Percentiles rank a stretch among this genome's conserved stretches.
Evolutionary conservation across 2,329 filamentous ascomycete species (phyloP).

Genomic region (Volutella citrinella): DNA sequence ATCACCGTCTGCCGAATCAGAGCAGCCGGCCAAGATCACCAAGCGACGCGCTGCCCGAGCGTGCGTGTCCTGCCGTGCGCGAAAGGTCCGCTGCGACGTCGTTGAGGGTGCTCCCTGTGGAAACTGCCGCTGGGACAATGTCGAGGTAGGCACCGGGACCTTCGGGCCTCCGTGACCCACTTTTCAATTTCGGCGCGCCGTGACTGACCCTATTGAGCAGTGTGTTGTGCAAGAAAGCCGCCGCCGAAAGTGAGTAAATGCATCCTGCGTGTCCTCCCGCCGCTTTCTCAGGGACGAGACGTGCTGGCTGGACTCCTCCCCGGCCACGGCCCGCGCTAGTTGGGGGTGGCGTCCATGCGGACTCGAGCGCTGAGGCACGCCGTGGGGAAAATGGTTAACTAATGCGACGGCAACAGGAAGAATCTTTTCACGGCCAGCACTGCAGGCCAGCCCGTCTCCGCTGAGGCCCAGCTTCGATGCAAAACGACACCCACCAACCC

Average conservation of each 20-base stretch:
- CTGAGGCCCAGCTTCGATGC: constrained; percentile 45
- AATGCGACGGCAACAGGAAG: too few relatives aligned
- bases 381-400: too few relatives aligned
- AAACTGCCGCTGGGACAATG: constrained; percentile 79
- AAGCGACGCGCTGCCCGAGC: constrained; percentile 90
- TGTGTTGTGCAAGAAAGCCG: constrained; percentile 79
- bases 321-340: too few relatives aligned
- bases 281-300: too few relatives aligned
- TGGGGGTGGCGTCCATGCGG: constrained; percentile 12
- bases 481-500: constrained; percentile 34
- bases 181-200: constrained; percentile 10
- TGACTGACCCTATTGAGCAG: constrained; percentile 23
- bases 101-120: constrained; percentile 85
- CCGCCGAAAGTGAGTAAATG: constrained; percentile 72
- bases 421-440: constrained; percentile 39
- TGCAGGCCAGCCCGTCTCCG: constrained; percentile 31
- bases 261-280: too few relatives aligned
- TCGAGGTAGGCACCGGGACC: constrained; percentile 45
- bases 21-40: constrained; percentile 45
- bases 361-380: too few relatives aligned
- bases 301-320: too few relatives aligned
- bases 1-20: constrained; percentile 27
- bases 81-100: constrained; percentile 92
- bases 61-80: constrained; percentile 81
- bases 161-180: constrained; percentile 8